A percentile compares a stretch with the other conserved stretches of the same genome.
Conservation (phyloP, 208 protist species). For the Trypanosoma grayi region DNA sequence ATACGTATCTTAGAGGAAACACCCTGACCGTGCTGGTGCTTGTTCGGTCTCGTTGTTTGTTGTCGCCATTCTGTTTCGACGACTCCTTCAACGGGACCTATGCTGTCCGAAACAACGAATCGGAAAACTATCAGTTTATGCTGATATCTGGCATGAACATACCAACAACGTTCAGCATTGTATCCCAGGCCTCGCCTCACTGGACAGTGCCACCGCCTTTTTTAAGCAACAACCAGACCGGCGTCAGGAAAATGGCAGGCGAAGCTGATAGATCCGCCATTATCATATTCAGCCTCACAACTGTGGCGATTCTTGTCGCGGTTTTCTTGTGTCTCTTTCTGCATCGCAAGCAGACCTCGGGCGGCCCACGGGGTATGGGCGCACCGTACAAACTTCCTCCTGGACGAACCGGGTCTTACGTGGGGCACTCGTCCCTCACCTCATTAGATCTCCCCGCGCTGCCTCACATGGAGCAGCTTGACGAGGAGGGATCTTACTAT, state of each 20-base stretch:
- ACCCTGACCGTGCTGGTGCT: constrained; percentile 6
- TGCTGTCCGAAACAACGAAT: background rate
- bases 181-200: background rate
- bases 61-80: constrained; percentile 16
- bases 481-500: background rate
- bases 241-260: background rate
- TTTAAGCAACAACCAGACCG: constrained; percentile 6
- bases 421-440: background rate
- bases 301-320: background rate
- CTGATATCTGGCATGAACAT: background rate
- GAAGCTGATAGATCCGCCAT: constrained; percentile 3
- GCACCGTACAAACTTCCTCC: background rate
- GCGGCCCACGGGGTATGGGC: background rate
- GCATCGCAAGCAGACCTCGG: background rate
- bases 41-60: background rate
- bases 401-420: background rate
- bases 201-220: constrained; percentile 1
- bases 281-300: constrained; percentile 7
- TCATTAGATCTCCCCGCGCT: background rate
- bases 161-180: background rate
- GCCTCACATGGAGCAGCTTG: constrained; percentile 5
- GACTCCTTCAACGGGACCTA: constrained; percentile 6
- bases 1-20: background rate
- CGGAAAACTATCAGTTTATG: constrained; percentile 8
- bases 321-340: background rate